A percentile compares a stretch with the other conserved stretches of the same genome.
Conservation (phyloP, 345 rosid species). For the Nasturtium officinale region DNA sequence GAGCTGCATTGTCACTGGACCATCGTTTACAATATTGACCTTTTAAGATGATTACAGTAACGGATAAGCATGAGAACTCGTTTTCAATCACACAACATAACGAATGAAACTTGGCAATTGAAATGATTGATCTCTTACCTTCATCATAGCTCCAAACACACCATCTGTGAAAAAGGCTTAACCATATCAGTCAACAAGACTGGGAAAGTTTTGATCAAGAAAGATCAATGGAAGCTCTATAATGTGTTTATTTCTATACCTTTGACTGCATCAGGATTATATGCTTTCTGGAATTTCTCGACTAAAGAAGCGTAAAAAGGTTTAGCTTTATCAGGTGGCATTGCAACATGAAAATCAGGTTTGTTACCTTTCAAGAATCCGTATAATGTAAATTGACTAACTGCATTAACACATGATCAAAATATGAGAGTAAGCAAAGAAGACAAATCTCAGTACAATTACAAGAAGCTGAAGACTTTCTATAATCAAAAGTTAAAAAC, state of each 20-base stretch:
- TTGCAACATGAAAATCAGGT: constrained; percentile 93
- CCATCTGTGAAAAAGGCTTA: constrained; percentile 51
- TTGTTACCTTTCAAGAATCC: constrained; percentile 96
- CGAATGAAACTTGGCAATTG: not conserved
- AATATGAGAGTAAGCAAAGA: no score
- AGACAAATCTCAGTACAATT: not conserved
- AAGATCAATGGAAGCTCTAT: not conserved
- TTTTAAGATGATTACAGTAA: constrained; percentile 29
- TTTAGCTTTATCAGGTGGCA: constrained; percentile 85
- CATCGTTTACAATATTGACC: constrained; percentile 86
- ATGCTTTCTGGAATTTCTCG: constrained; percentile 63
- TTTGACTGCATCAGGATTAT: constrained; percentile 60
- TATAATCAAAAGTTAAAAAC: not conserved
- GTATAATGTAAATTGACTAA: constrained; percentile 89
- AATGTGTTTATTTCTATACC: constrained; percentile 45
- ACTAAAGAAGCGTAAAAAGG: constrained; percentile 72
- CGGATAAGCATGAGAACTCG: constrained; percentile 16
- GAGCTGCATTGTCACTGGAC: constrained; percentile 92
- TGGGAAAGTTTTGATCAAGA: not conserved
- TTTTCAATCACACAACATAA: no score
- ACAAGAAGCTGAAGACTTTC: not conserved
- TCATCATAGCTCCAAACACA: constrained; percentile 88
- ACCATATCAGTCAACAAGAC: not conserved
- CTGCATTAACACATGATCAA: no score
- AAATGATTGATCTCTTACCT: constrained; percentile 46